phyloP scores from a whole-genome alignment of 2,329 filamentous ascomycete genomes.

The Cladosporium phlei region DNA sequence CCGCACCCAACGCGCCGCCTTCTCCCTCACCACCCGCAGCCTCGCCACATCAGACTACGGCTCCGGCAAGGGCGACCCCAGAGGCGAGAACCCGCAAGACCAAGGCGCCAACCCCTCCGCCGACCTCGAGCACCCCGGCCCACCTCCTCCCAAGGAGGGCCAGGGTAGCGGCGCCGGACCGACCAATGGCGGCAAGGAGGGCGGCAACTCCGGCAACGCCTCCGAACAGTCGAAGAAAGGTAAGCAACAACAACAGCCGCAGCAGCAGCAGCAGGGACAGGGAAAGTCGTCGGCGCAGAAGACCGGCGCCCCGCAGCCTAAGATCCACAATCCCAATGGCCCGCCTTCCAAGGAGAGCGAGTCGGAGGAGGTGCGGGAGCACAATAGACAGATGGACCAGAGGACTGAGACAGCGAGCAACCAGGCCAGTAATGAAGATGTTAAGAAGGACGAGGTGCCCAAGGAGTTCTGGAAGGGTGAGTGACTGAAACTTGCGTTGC shows the following conservation, averaged over 20 bases:
- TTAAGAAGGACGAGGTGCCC: conserved; percentile 38
- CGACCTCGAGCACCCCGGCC: conserved; percentile 43
- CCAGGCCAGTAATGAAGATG: conserved; percentile 34
- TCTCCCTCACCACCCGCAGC: conserved; percentile 29
- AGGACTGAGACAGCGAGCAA: conserved; percentile 39
- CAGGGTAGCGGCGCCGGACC: conserved; percentile 26
- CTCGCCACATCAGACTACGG: conserved; percentile 40
- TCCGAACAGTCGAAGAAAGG: conserved; percentile 17
- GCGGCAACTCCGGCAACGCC: conserved; percentile 7
- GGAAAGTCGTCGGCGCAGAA: background rate
- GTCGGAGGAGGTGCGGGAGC: conserved; percentile 35
- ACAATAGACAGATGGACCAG: conserved; percentile 41
- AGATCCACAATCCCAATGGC: conserved; percentile 37
- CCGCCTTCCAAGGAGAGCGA: conserved; percentile 31
- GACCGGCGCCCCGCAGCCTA: conserved; percentile 38
- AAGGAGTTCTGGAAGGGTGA: conserved; percentile 35
- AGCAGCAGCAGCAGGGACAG: too few relatives aligned
- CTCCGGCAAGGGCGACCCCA: conserved; percentile 38
- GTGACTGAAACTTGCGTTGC: conserved; percentile 4
- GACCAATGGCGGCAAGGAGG: conserved; percentile 9
- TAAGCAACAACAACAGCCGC: background rate
- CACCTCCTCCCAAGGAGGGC: conserved; percentile 35
- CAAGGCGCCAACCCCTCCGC: conserved; percentile 38
- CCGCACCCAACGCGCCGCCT: conserved; percentile 17
- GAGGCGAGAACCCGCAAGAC: conserved; percentile 40